Base-by-base conservation (phyloP, 2,329 filamentous ascomycete genomes). In the Botrytis byssoidea region DNA sequence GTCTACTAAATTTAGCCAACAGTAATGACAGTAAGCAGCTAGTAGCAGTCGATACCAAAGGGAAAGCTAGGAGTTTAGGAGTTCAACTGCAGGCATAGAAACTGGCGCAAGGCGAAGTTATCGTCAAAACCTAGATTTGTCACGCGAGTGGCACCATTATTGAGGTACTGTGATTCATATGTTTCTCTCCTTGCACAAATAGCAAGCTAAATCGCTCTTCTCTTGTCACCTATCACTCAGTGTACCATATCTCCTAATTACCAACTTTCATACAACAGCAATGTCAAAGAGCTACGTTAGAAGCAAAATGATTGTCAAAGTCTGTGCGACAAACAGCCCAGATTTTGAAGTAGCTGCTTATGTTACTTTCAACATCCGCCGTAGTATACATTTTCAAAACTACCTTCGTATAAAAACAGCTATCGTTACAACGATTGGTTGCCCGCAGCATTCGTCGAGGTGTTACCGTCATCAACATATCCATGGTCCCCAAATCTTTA, bases 141-240 rank as follows among this genome's bases (percentile, higher is more conserved):
- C 66, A 69, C 48, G 48, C 48, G 29, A 25, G 66, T 57, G 48
- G 37, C 48, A 69, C n/a, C n/a, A 57, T 69, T 69, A 69, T 69
- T 69, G n/a, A 69, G 66, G 66, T 69, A 69, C 18, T 69, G n/a
- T 44, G 66, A 69, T 44, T 68, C 25, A 68, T 55, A 55, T 57
- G n/a, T 57, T 69, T 69, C 37, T 35, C 29, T 57, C 66, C 25
- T 68, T 68, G 66, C 40, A 57, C 35, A 44, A 44, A 32, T 18
- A 20, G 66, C 66, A 18, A 57, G 37, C 10, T 69, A 32, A 32
- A 40, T 18, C 40, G 18, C 37, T 57, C 25, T 69, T 59, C 1
- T 22, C 48, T 57, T 42, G 6, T 42, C 35, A 25, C 5, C 48
- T 29, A 29, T 32, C 55, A 57, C 48, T 57, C 6, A 42, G 29